Conservation (phyloP, 495 filamentous ascomycete species). For the Penicillium crystallinum region DNA sequence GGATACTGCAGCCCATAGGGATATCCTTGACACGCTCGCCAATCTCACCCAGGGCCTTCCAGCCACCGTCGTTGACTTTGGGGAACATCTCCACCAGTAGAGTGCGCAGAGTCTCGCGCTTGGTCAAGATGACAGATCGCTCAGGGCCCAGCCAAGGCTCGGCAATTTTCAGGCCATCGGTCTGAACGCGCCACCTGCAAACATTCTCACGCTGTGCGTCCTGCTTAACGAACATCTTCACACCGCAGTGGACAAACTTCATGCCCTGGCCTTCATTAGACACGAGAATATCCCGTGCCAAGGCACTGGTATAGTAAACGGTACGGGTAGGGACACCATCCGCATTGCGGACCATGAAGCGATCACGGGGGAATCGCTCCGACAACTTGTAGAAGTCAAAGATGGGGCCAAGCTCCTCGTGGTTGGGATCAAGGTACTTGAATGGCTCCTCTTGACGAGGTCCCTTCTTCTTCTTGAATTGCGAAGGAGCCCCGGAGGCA, state of each 20-base stretch:
- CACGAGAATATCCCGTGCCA: slow-evolving; percentile 74
- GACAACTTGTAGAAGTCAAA: slow-evolving; percentile 78
- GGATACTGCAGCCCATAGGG: slow-evolving; percentile 85
- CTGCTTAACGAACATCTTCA: slow-evolving; percentile 98
- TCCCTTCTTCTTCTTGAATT: slow-evolving; percentile 39
- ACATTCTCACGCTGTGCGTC: slow-evolving; percentile 79
- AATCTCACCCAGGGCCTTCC: slow-evolving; percentile 78
- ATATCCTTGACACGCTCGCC: slow-evolving; percentile 75
- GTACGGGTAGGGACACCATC: slow-evolving; percentile 75
- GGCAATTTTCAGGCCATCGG: slow-evolving; percentile 80
- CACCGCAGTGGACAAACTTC: slow-evolving; percentile 93
- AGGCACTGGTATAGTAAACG: slow-evolving; percentile 89
- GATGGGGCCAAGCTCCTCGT: slow-evolving; percentile 69
- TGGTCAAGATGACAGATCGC: slow-evolving; percentile 66
- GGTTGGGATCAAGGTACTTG: slow-evolving; percentile 71
- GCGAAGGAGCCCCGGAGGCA: slow-evolving; percentile 22
- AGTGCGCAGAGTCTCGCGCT: slow-evolving; percentile 67
- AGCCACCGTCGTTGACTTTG: slow-evolving; percentile 61
- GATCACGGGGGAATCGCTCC: slow-evolving; percentile 74
- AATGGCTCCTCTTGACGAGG: slow-evolving; percentile 77
- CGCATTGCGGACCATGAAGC: slow-evolving; percentile 94
- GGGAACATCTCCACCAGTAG: slow-evolving; percentile 95
- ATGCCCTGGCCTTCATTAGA: slow-evolving; percentile 83
- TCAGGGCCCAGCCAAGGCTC: slow-evolving; percentile 81
- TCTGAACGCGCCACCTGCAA: slow-evolving; percentile 92